phyloP scores from a whole-genome alignment of 768 basidiomycete genomes.

The Termitomyces sp. region DNA sequence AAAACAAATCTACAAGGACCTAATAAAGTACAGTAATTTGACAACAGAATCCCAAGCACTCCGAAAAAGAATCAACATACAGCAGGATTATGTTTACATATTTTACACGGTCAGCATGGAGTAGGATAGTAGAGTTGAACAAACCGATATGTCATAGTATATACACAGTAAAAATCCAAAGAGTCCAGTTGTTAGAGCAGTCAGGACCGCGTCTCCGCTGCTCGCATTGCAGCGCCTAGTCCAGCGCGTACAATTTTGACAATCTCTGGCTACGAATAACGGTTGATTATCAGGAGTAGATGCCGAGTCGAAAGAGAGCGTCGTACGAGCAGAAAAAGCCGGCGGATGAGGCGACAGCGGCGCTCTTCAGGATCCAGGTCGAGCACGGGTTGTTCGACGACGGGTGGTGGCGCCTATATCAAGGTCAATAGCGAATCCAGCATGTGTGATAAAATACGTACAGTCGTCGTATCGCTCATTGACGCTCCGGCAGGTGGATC shows the following conservation, averaged over 20 bases:
- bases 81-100: neutral
- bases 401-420: neutral
- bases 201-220: neutral
- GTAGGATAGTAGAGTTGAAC: neutral
- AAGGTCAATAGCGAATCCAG: neutral
- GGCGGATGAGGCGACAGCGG: neutral
- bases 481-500: neutral
- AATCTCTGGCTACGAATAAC: neutral
- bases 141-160: neutral
- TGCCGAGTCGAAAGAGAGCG: neutral
- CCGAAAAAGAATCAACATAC: neutral
- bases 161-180: neutral
- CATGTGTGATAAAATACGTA: neutral
- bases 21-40: neutral
- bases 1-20: neutral
- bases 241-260: neutral
- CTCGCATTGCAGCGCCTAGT: neutral
- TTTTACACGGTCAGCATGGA: neutral
- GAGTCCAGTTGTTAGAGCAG: too few species aligned
- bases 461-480: neutral
- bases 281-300: neutral
- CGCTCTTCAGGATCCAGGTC: neutral
- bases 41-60: neutral
- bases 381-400: neutral
- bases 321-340: neutral